Evolutionary conservation across 2,329 filamentous ascomycete genomes (phyloP), one percentile per base, ranked within the genome.

Genomic region (Xylariaceae sp.): DNA sequence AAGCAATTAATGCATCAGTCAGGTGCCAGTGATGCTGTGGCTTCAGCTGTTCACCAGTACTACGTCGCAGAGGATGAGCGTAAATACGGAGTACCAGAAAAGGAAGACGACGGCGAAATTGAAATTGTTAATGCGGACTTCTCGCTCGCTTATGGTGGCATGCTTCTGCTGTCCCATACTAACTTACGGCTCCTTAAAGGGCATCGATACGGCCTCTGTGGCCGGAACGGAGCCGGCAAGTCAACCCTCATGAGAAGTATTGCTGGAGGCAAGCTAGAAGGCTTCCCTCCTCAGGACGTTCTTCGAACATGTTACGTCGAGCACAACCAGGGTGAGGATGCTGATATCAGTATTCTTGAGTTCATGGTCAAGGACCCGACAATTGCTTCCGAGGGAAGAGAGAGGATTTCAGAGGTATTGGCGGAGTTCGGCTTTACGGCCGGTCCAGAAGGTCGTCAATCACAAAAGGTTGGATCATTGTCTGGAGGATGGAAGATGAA

Each of bases 401-500:
- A 94, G 63, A 88, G 91, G 60, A 96, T 99, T 64, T 87, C 87
- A 2, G 80, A 84, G 55, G 93, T 97, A 57, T 76, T 99, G 58
- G 82, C 86, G 43, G 92, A 97, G 72, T 94, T 99, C 67, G 95
- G 95, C 36, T 99, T 99, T 77, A 95, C 90, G 18, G 76, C 89
- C 57, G 93, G 93, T 2, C 91, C 92, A 0, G 89, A 94, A 62
- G 94, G 93, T 55, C 86, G 91, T 56, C 94, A 97, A 74, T 82
- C 87, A 5, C 86, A 97, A 71, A 90, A 88, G 66, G 94, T 99
- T 54, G 94, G 94, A 64, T 97, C 93, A 16, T 77, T 99, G 29
- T 97, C 94, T 36, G 94, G 94, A 76, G 94, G 94, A 71, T 99
- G 94, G 94, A 97, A 97, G 84, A 99, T 99, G 94, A 99, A 99